Percentiles rank a stretch among this genome's conserved stretches.
Evolutionary conservation across 2,329 filamentous ascomycete species (phyloP).

Genomic region (Tolypocladium ophioglossoides): DNA sequence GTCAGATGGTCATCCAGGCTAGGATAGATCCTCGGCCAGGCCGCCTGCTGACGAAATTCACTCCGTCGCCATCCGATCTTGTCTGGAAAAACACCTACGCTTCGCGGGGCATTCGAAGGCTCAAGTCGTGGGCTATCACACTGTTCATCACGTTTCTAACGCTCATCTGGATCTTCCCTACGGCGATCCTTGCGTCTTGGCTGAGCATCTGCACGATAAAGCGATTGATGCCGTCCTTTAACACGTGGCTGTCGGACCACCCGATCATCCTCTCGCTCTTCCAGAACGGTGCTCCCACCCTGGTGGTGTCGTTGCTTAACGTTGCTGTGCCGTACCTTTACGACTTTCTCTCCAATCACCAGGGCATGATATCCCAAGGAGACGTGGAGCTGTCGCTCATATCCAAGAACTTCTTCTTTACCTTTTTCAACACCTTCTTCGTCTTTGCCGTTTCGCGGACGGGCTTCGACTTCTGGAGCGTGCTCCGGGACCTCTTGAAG

Average conservation of each 20-base stretch:
- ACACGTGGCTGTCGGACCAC: constrained; percentile 55
- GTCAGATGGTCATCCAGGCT: constrained; percentile 93
- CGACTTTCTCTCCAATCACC: constrained; percentile 79
- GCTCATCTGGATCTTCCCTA: constrained; percentile 76
- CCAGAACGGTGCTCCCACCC: constrained; percentile 77
- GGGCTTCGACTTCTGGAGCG: constrained; percentile 62
- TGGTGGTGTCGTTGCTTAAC: constrained; percentile 78
- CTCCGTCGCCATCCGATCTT: constrained; percentile 84
- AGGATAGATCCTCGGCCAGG: constrained; percentile 85
- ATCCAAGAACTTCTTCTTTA: constrained; percentile 99
- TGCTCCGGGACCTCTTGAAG: constrained; percentile 62
- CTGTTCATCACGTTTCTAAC: constrained; percentile 73
- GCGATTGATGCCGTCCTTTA: constrained; percentile 60
- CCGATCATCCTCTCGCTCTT: constrained; percentile 65
- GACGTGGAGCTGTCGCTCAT: constrained; percentile 92
- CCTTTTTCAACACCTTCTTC: constrained; percentile 97
- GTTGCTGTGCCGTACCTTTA: constrained; percentile 89
- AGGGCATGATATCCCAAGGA: constrained; percentile 91
- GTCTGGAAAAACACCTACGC: constrained; percentile 92
- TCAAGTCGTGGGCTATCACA: constrained; percentile 77
- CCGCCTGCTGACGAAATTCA: constrained; percentile 72
- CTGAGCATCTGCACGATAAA: constrained; percentile 73
- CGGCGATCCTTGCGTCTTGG: constrained; percentile 68
- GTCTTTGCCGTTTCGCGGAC: constrained; percentile 85
- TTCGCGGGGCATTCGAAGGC: constrained; percentile 59